Evolutionary conservation across 2,329 filamentous ascomycete species (phyloP), one percentile per base, ranked within the genome.

Genomic region (Harringtonia aguacate): DNA sequence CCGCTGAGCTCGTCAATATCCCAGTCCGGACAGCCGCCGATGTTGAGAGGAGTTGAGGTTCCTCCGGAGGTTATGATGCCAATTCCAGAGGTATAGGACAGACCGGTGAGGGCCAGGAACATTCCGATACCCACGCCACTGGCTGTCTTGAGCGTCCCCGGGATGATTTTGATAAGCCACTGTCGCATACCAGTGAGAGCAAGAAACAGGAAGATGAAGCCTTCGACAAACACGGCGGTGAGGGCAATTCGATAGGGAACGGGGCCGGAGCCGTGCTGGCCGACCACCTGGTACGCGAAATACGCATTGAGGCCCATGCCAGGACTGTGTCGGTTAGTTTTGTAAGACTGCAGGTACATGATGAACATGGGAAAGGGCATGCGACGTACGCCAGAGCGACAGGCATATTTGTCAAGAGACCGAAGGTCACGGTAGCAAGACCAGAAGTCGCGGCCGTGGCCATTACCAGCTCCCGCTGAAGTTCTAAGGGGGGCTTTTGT

Each of bases 371-470:
- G n/a, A 8, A 39, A 20, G 24, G 21, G 20, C 14, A 31, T 39
- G 14, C 46, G 3, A 64, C 70, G 76, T 57, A 85, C 84, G 78
- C 84, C 31, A 86, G 63, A 8, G 79, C 81, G 44, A 87, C 82
- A 0, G 86, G 86, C 42, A 92, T 73, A 53, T 94, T 94, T 24
- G 86, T 87, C 43, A 89, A 70, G 18, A 90, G 71, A 4, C 87
- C 86, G 65, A 94, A 90, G 47, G 74, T 68, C 53, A 94, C 80
- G 21, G 81, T 84, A 1, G 83, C 75, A 46, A 92, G 67, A 8
- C 85, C 86, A 7, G 84, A 70, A 41, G 92, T 76, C 10, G 84
- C 84, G n/a, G 86, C 83, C 1, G 87, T 94, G 4, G 84, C 84
- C 2, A 86, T 94, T 46, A 92, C 79, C 17, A 92, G 66, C 59